Evolutionary conservation across 148 eudicot species (phyloP), one percentile per base, ranked within the genome.

Genomic region (Tetragonia tetragonoides): DNA sequence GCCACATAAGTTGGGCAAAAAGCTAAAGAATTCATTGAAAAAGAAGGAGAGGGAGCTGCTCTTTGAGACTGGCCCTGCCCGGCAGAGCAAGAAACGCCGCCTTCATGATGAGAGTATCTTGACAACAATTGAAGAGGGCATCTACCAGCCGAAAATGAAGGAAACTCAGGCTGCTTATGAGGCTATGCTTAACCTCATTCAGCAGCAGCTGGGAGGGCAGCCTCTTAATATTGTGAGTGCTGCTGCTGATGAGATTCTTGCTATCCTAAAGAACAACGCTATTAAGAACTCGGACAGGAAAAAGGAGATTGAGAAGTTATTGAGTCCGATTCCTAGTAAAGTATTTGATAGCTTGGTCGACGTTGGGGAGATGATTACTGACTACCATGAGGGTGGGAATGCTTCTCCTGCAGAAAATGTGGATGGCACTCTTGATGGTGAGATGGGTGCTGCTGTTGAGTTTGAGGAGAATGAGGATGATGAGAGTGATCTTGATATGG

Each of bases 401-500:
- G 85, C 83, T 40, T 65, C 74, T 66, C 76, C 78, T 10, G 74
- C 87, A 12, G 85, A 62, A 6, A 80, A 82, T 81, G 95, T 86
- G 42, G 91, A 87, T 73, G 91, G 85, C 49, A 83, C 81, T 51
- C 89, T 91, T 41, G 95, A 87, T 75, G 88, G 87, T 75, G 92
- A 91, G 77, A 88, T 88, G 66, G 95, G 95, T 75, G 95, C 89
- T 69, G 92, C 92, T 12, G 95, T 91, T 71, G 95, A 91, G 89
- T 91, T 91, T 88, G 95, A 91, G 79, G 95, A 89, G 80, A 89
- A 89, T 78, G 95, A 91, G 77, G 95, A 91, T 64, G 95, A 91
- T 14, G 89, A 87, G 82, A 86, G 90, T 83, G 91, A 89, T 75
- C 83, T 81, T 59, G 92, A 87, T 79, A 73, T 85, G 82, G 88